phyloP scores from a whole-genome alignment of 2,329 filamentous ascomycete species.

The Fusarium praegraminearum region DNA sequence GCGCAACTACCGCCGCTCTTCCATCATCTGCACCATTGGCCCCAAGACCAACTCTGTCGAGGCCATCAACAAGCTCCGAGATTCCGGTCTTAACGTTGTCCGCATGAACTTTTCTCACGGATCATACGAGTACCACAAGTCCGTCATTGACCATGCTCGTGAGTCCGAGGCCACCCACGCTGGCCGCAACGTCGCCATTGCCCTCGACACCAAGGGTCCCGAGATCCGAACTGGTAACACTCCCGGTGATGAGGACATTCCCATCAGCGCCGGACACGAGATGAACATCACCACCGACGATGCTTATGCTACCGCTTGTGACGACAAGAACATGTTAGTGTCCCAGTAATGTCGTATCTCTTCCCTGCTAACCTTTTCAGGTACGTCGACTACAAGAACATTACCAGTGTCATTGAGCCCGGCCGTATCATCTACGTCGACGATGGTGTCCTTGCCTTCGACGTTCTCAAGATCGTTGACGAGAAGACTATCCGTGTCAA shows the following conservation, averaged over 20 bases:
- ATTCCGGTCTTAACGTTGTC: slow-evolving; percentile 94
- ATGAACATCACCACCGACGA: slow-evolving; percentile 98
- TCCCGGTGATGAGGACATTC: slow-evolving; percentile 89
- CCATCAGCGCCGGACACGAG: slow-evolving; percentile 84
- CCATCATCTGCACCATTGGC: slow-evolving; percentile 98
- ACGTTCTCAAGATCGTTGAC: slow-evolving; percentile 88
- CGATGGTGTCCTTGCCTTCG: slow-evolving; percentile 96
- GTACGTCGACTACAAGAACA: slow-evolving; percentile 99
- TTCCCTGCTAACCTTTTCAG: slow-evolving; percentile 56
- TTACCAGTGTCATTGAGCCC: slow-evolving; percentile 94
- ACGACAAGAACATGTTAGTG: slow-evolving; percentile 92
- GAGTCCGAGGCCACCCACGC: slow-evolving; percentile 81
- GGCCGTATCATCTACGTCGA: slow-evolving; percentile 98
- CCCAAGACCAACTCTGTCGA: slow-evolving; percentile 99
- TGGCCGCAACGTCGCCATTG: slow-evolving; percentile 94
- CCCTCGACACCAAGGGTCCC: slow-evolving; percentile 79
- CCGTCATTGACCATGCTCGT: slow-evolving; percentile 95
- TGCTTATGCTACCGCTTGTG: slow-evolving; percentile 83
- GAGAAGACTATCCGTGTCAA: slow-evolving; percentile 88
- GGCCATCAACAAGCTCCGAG: slow-evolving; percentile 94
- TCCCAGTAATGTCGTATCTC: neutral
- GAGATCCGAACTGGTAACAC: slow-evolving; percentile 74
- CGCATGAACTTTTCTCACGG: slow-evolving; percentile 98
- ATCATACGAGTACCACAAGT: slow-evolving; percentile 94
- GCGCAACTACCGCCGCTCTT: slow-evolving; percentile 93